Evolutionary conservation across 495 filamentous ascomycete genomes (phyloP), one percentile per base, ranked within the genome.

Genomic region (Cryomyces antarcticus): DNA sequence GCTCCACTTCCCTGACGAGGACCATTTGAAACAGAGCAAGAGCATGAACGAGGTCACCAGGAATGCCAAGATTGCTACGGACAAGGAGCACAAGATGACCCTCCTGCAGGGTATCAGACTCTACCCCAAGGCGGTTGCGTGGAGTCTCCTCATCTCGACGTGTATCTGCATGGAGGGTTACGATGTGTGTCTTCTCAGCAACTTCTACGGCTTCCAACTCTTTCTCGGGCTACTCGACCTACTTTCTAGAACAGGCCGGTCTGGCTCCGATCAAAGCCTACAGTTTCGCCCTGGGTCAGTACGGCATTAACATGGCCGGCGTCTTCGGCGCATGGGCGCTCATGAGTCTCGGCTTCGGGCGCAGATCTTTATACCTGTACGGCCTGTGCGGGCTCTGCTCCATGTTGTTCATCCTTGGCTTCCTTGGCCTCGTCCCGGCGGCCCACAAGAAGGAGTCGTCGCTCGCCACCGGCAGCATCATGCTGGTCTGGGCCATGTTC

Each of bases 171-270:
- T 78, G 73, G 73, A 78, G 49, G 74, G 73, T 4, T 78, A 73
- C 53, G 73, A 77, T 48, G 51, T 76, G 36, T 68, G 64, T 37
- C 55, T 78, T 42, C 62, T 77, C 70, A 60, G 65, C 53, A 69
- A 67, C 36, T 49, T 58, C 39, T 45, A 55, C 39, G 52, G 48
- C 31, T 51, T 59, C 28, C 38, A 82, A 81, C 56, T 73, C 77
- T 1, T 85, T 92, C 57, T 78, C 72, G 42, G 80, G 81, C 49
- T 89, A 84, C 55, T 80, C 75, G 7, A 85, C 78, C 30, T 78
- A 86, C 53, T 89, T 87, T 62, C 61, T 83, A 39, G 62, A 76
- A 46, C 76, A 80, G 49, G 82, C 82, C 4, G 82, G 82, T 13
- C 47, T 63, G 5, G 48, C 49, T 6, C 27, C 45, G 1, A 42